Conservation (phyloP, 805 yeast genomes). For the Myxozyma vanderwaltii region DNA sequence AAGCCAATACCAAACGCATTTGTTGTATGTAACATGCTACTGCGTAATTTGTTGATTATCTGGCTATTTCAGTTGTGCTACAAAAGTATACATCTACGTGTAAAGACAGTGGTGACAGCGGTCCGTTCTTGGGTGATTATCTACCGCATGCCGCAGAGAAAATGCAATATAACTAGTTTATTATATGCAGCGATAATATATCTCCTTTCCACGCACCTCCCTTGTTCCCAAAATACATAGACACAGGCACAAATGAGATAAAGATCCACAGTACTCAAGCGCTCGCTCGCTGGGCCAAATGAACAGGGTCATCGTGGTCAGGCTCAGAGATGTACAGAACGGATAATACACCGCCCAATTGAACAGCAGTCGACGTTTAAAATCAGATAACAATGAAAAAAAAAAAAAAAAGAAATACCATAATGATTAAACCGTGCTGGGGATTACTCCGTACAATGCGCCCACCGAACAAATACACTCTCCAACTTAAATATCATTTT, state of each 20-base stretch:
- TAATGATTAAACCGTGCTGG: not conserved
- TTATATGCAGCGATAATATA: not conserved
- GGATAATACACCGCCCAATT: not conserved
- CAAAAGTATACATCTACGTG: no score
- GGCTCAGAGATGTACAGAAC: no score
- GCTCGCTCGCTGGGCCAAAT: not conserved
- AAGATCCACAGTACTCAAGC: no score
- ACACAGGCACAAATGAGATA: not conserved
- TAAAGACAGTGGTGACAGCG: no score
- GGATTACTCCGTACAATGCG: constrained; percentile 6
- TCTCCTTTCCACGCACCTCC: not conserved
- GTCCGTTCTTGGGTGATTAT: no score
- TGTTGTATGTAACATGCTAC: no score
- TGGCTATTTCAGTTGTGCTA: no score
- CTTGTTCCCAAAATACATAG: not conserved
- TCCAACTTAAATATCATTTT: not conserved
- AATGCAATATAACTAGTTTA: no score
- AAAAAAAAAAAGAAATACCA: not conserved
- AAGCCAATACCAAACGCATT: no score
- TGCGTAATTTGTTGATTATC: no score
- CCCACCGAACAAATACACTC: not conserved
- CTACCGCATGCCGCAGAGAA: no score
- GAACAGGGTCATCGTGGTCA: not conserved
- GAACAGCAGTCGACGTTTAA: not conserved
- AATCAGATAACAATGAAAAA: not conserved